phyloP scores from a whole-genome alignment of 2,329 filamentous ascomycete species.

The Gaeumannomyces sp. region DNA sequence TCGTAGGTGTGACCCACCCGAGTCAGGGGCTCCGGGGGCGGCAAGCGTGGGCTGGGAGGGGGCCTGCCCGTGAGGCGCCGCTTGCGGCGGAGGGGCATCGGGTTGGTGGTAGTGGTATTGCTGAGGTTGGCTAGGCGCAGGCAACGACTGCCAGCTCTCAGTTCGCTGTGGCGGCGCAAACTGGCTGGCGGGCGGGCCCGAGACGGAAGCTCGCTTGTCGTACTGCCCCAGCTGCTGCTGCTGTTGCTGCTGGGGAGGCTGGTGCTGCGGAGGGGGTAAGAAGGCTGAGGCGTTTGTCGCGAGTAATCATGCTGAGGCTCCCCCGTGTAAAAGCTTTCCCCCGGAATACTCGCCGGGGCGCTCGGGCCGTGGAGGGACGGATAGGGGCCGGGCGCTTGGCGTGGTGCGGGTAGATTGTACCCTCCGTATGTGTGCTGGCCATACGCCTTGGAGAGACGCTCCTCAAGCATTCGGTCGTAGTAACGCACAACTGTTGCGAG shows the following conservation, averaged over 20 bases:
- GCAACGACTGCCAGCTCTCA: constrained; percentile 44
- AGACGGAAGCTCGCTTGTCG: constrained; percentile 33
- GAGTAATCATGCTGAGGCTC: constrained; percentile 45
- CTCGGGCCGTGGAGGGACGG: constrained; percentile 55
- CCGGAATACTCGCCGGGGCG: constrained; percentile 33
- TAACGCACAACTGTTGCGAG: constrained; percentile 93
- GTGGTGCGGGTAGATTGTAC: constrained; percentile 51
- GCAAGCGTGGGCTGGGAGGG: constrained; percentile 26
- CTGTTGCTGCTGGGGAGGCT: constrained; percentile 37
- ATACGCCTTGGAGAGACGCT: constrained; percentile 88
- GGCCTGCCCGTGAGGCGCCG: constrained; percentile 13
- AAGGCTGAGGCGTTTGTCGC: constrained; percentile 43
- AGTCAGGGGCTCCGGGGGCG: constrained; percentile 24
- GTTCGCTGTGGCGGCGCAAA: constrained; percentile 38
- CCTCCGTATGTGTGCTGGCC: constrained; percentile 68
- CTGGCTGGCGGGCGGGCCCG: constrained; percentile 33
- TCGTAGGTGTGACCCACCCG: constrained; percentile 26
- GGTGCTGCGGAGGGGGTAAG: constrained; percentile 41
- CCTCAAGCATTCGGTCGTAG: constrained; percentile 97
- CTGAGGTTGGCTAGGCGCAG: constrained; percentile 28
- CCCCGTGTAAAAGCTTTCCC: constrained; percentile 78
- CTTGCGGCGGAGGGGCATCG: constrained; percentile 23
- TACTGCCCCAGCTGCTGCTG: constrained; percentile 41
- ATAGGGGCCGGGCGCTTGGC: constrained; percentile 58
- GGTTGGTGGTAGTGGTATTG: constrained; percentile 29